A percentile compares a stretch with the other conserved stretches of the same genome.
phyloP scores from a whole-genome alignment of 441 rosid genomes.

The Syzygium malaccense region DNA sequence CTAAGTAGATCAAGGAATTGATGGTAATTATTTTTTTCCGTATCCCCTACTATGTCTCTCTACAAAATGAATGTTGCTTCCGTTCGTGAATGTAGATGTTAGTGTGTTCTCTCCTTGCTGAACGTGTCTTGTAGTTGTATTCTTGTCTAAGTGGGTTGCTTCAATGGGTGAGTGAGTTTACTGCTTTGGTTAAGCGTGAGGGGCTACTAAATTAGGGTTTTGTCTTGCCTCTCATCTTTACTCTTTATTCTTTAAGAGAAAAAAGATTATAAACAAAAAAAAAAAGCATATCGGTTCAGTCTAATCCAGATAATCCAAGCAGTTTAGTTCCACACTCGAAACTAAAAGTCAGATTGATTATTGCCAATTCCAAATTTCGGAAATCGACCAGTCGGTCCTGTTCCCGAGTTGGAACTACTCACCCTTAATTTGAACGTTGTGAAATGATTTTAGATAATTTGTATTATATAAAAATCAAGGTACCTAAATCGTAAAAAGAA shows the following conservation, averaged over 20 bases:
- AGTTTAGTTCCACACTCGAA: too few species aligned
- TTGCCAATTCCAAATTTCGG: neutral
- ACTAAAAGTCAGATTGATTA: fast-evolving
- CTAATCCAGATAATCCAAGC: fast-evolving
- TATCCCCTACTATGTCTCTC: neutral
- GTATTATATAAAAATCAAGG: neutral
- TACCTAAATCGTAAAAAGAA: neutral
- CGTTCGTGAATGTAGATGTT: neutral
- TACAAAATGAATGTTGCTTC: neutral
- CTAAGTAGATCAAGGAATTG: too few species aligned
- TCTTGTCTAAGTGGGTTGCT: neutral
- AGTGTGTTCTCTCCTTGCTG: neutral
- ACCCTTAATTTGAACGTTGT: neutral
- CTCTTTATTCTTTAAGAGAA: neutral
- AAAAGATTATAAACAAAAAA: neutral
- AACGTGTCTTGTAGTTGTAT: neutral
- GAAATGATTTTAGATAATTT: neutral
- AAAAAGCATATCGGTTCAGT: too few species aligned
- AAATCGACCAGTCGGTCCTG: neutral
- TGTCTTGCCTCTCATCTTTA: neutral
- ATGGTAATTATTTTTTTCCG: neutral
- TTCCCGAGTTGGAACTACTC: fast-evolving
- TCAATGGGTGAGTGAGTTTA: neutral
- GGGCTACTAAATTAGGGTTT: neutral
- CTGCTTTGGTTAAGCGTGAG: neutral